These are phyloP conservation scores for Venturia effusa DNA, from an alignment of 2,329 filamentous ascomycete genomes.

Conservation along the genomic window DNA sequence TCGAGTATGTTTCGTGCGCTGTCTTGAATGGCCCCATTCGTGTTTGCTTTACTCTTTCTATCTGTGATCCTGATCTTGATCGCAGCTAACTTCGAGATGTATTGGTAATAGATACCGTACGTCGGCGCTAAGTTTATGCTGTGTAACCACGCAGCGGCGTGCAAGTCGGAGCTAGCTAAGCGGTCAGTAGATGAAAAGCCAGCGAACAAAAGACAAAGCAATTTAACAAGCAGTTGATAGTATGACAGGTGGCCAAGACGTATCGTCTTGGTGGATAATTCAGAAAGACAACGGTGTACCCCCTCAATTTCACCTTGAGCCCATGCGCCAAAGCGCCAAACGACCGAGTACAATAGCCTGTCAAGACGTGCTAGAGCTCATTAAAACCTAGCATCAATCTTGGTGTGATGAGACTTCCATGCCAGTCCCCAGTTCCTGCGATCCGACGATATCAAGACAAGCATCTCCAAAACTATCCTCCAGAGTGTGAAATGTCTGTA, in stretches of 20 bases:
- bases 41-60: too few species aligned
- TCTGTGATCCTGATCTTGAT: neutral
- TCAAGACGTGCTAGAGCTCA: neutral
- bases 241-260: neutral
- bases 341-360: neutral
- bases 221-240: neutral
- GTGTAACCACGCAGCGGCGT: neutral
- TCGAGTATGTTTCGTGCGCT: too few species aligned
- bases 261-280: neutral
- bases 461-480: neutral
- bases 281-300: neutral
- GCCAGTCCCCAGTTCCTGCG: neutral
- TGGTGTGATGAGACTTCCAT: neutral
- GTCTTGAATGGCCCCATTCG: neutral
- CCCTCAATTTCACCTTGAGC: neutral
- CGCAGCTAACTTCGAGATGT: neutral
- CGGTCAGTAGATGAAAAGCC: neutral
- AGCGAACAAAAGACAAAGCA: neutral
- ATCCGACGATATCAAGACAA: slow-evolving; percentile 3
- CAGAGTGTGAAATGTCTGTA: neutral
- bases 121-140: neutral
- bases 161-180: neutral
- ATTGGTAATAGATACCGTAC: neutral
- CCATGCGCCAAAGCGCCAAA: neutral
- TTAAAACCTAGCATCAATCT: neutral